Evolutionary conservation across 805 yeast species (phyloP).

Genomic region (Yarrowia porcina): DNA sequence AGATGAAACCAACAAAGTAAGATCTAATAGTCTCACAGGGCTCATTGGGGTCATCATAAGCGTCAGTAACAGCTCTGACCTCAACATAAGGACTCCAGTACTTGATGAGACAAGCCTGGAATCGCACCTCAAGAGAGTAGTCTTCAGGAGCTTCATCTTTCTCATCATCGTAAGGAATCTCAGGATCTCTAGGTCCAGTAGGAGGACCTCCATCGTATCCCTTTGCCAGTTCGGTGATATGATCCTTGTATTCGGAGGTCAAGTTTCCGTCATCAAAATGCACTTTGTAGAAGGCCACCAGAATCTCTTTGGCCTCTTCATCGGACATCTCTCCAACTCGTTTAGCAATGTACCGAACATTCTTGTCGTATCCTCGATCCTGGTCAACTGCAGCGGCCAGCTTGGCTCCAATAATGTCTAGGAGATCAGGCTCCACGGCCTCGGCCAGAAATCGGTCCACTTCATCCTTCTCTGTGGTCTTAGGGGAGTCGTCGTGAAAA

Average conservation of each 20-base stretch:
- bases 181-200: not conserved
- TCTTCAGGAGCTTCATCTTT: slow-evolving; percentile 4
- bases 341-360: not conserved
- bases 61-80: slow-evolving; percentile 59
- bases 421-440: not conserved
- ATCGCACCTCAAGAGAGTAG: not conserved
- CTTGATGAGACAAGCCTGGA: not conserved
- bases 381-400: not conserved
- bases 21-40: slow-evolving; percentile 50
- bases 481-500: not conserved
- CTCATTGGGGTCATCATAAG: slow-evolving; percentile 46
- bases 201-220: not conserved
- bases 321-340: not conserved
- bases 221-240: not conserved
- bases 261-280: not conserved
- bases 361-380: not conserved
- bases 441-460: slow-evolving; percentile 3
- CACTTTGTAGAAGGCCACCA: not conserved
- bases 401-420: not conserved
- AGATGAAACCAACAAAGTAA: slow-evolving; percentile 40
- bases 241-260: not conserved
- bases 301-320: not conserved
- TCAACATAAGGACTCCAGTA: slow-evolving; percentile 53
- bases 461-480: not conserved
- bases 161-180: not conserved